Conservation (phyloP, 2,329 filamentous ascomycete genomes). For the Scytalidium sp. region DNA sequence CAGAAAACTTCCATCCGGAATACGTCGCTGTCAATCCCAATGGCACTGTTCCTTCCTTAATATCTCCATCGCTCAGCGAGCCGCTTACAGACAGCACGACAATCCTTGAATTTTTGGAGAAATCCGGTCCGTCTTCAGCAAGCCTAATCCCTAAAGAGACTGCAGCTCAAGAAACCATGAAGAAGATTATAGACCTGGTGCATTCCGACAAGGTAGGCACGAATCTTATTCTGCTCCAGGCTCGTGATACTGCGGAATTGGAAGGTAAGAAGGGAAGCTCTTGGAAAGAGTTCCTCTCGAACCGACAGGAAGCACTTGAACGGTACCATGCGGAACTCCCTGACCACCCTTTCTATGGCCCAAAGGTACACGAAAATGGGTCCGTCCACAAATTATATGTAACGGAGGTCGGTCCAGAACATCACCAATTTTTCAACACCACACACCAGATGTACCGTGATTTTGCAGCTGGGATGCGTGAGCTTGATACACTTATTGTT, state of each 20-base stretch:
- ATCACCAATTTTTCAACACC: neutral
- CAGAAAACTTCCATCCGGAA: neutral
- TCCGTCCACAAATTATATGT: slow-evolving; percentile 8
- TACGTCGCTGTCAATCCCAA: neutral
- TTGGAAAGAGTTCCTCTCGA: neutral
- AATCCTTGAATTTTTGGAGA: neutral
- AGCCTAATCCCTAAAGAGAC: neutral
- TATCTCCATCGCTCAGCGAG: neutral
- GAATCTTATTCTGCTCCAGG: slow-evolving; percentile 16
- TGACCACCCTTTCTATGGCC: slow-evolving; percentile 11
- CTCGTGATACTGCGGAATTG: slow-evolving; percentile 12
- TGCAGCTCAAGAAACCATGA: neutral
- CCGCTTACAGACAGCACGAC: neutral
- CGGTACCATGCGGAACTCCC: slow-evolving; percentile 4
- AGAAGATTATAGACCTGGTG: slow-evolving; percentile 11
- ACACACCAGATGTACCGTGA: neutral
- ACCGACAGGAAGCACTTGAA: neutral
- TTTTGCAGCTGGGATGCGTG: neutral
- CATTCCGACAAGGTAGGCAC: slow-evolving; percentile 10
- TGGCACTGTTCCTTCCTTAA: neutral
- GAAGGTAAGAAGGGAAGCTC: slow-evolving; percentile 4
- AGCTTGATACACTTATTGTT: neutral
- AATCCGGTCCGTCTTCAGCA: neutral
- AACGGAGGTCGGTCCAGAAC: neutral
- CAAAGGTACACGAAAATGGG: slow-evolving; percentile 7